These are phyloP conservation scores for Nakazawaea ernobii DNA, from an alignment of 805 yeast genomes.

Conservation along the genomic window DNA sequence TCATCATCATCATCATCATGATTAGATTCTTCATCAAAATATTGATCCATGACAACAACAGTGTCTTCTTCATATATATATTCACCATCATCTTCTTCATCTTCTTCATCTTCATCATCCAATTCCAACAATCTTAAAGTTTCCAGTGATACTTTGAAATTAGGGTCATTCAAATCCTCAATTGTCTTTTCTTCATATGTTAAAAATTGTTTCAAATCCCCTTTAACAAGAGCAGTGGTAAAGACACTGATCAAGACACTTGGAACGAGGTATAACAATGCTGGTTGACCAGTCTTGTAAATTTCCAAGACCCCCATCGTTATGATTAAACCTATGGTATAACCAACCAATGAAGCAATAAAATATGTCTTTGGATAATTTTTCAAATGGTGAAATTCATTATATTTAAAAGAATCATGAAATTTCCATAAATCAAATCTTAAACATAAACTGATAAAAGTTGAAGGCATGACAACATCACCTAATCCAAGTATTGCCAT, in stretches of 20 bases:
- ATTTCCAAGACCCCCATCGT: slow-evolving; percentile 36
- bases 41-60: slow-evolving; percentile 1
- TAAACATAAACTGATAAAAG: slow-evolving; percentile 44
- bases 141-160: slow-evolving; percentile 15
- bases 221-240: slow-evolving; percentile 27
- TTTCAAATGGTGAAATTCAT: slow-evolving; percentile 35
- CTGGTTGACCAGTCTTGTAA: slow-evolving; percentile 55
- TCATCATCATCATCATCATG: not conserved
- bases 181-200: slow-evolving; percentile 25
- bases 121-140: slow-evolving; percentile 9
- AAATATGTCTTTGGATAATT: slow-evolving; percentile 41
- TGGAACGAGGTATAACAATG: slow-evolving; percentile 60
- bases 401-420: slow-evolving; percentile 25
- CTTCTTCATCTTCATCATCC: slow-evolving; percentile 14
- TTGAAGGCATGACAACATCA: slow-evolving; percentile 59
- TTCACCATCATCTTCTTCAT: slow-evolving; percentile 20
- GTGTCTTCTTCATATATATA: slow-evolving; percentile 26
- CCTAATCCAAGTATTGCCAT: slow-evolving; percentile 55
- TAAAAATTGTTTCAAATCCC: slow-evolving; percentile 39
- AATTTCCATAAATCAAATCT: slow-evolving; percentile 45
- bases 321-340: slow-evolving; percentile 36
- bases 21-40: not conserved
- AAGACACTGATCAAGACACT: slow-evolving; percentile 28
- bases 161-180: slow-evolving; percentile 18
- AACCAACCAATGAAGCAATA: slow-evolving; percentile 36